A percentile compares a stretch with the other conserved stretches of the same genome.
These are phyloP conservation scores for Anthostomella pinea DNA, from an alignment of 2,329 filamentous ascomycete genomes.

Conservation along the genomic window DNA sequence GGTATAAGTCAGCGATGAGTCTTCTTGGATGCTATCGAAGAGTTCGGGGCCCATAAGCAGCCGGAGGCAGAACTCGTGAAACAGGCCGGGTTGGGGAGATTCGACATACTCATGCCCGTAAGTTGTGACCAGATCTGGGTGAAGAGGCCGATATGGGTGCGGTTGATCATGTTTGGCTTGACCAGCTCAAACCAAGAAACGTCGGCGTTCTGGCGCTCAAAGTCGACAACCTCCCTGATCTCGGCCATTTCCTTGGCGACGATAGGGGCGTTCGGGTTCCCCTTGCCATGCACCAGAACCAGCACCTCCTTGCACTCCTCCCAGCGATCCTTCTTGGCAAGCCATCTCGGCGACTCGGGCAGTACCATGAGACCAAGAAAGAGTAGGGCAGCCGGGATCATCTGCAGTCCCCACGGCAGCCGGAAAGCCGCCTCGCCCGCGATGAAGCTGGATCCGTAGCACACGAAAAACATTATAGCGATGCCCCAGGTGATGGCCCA, in stretches of 20 bases:
- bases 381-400: constrained; percentile 42
- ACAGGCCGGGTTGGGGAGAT: too few species aligned
- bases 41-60: too few species aligned
- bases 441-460: constrained; percentile 45
- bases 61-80: too few species aligned
- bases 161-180: constrained; percentile 70
- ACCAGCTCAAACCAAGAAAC: constrained; percentile 72
- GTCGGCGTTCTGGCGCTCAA: constrained; percentile 67
- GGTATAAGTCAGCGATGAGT: too few species aligned
- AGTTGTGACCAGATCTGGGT: constrained; percentile 75
- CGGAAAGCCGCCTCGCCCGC: constrained; percentile 46
- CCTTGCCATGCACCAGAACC: constrained; percentile 59
- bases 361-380: constrained; percentile 41
- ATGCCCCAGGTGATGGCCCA: constrained; percentile 47
- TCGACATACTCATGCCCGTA: constrained; percentile 77
- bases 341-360: constrained; percentile 50
- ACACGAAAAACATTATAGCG: constrained; percentile 47
- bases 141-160: constrained; percentile 68
- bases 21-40: too few species aligned
- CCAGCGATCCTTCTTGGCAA: constrained; percentile 47
- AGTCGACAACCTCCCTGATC: constrained; percentile 70
- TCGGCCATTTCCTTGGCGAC: constrained; percentile 68
- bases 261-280: constrained; percentile 61
- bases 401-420: constrained; percentile 48
- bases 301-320: constrained; percentile 47